Evolutionary conservation across 129 eudicot species (phyloP), one percentile per base, ranked within the genome.

Genomic region (Cynara cardunculus): DNA sequence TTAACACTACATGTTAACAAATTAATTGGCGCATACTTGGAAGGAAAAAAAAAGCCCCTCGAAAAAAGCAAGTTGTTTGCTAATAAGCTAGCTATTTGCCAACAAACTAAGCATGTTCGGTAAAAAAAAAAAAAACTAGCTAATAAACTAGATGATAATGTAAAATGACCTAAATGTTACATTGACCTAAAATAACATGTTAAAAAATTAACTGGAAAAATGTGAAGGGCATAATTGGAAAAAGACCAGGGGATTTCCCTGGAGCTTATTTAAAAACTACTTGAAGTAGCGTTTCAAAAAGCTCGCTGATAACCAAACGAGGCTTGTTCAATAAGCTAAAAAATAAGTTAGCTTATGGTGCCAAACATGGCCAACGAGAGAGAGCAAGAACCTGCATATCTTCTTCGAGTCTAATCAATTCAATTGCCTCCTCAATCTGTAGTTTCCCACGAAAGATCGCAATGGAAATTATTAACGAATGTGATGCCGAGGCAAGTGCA

Each of bases 321-420:
- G 64, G 22, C 64, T 56, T 56, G 18, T 56, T 61, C 61, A n/a
- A 68, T 27, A 78, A 39, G 28, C 18, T 78, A 32, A 72, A 56
- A 7, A 26, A 13, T 41, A 44, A 19, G 75, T 24, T 46, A n/a
- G 35, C 4, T 31, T 31, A 31, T 31, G 35, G 35, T 31, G 35
- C 5, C 4, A 31, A 31, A 53, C 10, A 34, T 41, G 64, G 64
- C 64, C 8, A 27, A 53, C 53, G 65, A 7, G 16, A 32, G 18
- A 49, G 37, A 67, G 22, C 9, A 44, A 2, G 32, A 75, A 90
- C 97, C 97, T 92, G 97, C 46, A 88, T 69, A 83, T 96, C 98
- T 88, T 96, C 99, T 86, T 96, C 99, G 27, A 96, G 97, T 78
- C 99, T 91, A 77, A 93, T 89, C 84, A 92, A 83, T 83, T 96